Conservation (phyloP, 768 basidiomycete species). For the Obba rivulosa region DNA sequence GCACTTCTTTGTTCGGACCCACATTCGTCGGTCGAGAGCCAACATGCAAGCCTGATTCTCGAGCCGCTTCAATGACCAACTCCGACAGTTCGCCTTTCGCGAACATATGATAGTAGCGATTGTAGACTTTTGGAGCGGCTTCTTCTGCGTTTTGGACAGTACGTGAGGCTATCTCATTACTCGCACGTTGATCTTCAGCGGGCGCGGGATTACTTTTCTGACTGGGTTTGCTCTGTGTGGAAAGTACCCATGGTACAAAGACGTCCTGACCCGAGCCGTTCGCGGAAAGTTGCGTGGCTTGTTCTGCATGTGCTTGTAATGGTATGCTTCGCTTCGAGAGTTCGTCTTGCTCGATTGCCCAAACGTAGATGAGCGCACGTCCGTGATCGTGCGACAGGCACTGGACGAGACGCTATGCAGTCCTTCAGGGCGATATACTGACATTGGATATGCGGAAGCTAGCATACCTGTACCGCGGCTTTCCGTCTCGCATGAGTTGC, state of each 20-base stretch:
- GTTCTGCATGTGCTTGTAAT: slow-evolving; percentile 13
- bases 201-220: slow-evolving; percentile 1
- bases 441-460: not conserved
- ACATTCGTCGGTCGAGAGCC: not conserved
- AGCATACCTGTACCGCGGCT: slow-evolving; percentile 66
- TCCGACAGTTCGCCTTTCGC: slow-evolving; percentile 66
- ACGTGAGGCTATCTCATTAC: not conserved
- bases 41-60: slow-evolving; percentile 48
- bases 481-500: slow-evolving; percentile 72
- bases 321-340: slow-evolving; percentile 71
- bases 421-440: not conserved
- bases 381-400: slow-evolving; percentile 65
- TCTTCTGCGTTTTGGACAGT: not conserved
- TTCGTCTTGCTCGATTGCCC: slow-evolving; percentile 92
- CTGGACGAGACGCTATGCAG: slow-evolving; percentile 52
- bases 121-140: slow-evolving; percentile 46
- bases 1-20: slow-evolving; percentile 5
- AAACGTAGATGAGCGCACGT: slow-evolving; percentile 88
- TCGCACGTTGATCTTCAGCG: not conserved
- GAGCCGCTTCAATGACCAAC: slow-evolving; percentile 61
- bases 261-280: slow-evolving; percentile 61
- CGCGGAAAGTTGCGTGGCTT: not conserved
- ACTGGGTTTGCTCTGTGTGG: slow-evolving; percentile 26
- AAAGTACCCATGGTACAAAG: slow-evolving; percentile 82
- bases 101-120: slow-evolving; percentile 98